Evolutionary conservation across 2,329 filamentous ascomycete species (phyloP).

Genomic region (Knufia fluminis): DNA sequence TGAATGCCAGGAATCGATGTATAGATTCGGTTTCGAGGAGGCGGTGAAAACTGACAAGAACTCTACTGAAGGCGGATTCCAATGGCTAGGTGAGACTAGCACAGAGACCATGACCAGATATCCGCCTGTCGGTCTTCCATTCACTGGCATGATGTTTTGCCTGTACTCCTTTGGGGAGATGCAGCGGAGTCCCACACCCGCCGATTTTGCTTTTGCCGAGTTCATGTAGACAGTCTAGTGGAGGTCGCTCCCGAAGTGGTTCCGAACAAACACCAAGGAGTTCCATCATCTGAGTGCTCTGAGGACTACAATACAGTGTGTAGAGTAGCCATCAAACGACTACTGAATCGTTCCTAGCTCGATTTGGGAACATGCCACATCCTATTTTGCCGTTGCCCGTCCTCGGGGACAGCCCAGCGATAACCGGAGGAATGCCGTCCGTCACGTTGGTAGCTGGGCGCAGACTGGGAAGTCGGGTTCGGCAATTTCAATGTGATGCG

Average conservation of each 20-base stretch:
- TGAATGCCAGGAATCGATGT: constrained; percentile 25
- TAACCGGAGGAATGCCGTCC: no score
- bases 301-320: no score
- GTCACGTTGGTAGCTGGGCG: no score
- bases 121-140: constrained; percentile 33
- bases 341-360: no score
- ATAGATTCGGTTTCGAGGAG: constrained; percentile 26
- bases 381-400: no score
- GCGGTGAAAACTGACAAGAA: constrained; percentile 9
- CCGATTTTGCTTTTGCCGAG: constrained; percentile 33
- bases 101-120: constrained; percentile 29
- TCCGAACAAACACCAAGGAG: no score
- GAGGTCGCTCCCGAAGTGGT: neutral
- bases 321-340: no score
- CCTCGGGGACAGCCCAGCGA: no score
- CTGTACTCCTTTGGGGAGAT: constrained; percentile 37
- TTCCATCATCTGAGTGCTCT: no score
- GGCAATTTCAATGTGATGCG: no score
- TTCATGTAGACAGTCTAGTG: constrained; percentile 6
- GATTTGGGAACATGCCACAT: no score
- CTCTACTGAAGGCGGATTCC: constrained; percentile 9
- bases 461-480: no score
- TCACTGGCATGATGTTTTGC: constrained; percentile 40
- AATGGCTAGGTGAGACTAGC: constrained; percentile 26
- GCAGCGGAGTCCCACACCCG: constrained; percentile 32